These are phyloP conservation scores for Solanum lycopersicoides DNA, from an alignment of 257 asterid species.

Conservation along the genomic window DNA sequence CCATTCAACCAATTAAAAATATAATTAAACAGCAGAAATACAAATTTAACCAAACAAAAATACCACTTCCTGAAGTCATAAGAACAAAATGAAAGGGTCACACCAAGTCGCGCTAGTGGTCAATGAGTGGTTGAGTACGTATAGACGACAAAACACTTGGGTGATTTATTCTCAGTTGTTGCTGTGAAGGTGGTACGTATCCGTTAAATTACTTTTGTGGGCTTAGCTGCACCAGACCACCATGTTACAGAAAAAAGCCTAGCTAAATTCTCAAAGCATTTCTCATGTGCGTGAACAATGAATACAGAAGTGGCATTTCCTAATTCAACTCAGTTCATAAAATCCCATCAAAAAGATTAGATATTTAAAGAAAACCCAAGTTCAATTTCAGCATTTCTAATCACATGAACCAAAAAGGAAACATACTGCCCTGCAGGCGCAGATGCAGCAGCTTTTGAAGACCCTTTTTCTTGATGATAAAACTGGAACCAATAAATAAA, in stretches of 20 bases:
- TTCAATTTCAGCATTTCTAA: neutral
- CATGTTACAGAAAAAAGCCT: neutral
- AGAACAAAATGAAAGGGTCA: neutral
- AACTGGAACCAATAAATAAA: slow-evolving; percentile 76
- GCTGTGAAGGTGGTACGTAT: neutral
- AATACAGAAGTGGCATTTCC: neutral
- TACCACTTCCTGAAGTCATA: neutral
- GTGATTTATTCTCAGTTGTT: neutral
- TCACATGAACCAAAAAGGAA: neutral
- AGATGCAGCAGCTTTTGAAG: slow-evolving; percentile 74
- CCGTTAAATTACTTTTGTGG: neutral
- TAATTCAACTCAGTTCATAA: neutral
- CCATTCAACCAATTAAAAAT: neutral
- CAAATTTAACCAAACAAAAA: neutral
- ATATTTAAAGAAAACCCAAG: neutral
- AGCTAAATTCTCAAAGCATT: neutral
- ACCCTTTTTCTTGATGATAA: slow-evolving; percentile 82
- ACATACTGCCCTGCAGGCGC: slow-evolving; percentile 67
- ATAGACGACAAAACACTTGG: neutral
- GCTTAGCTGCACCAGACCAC: neutral
- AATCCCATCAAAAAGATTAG: neutral
- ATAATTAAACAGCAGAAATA: neutral
- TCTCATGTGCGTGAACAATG: neutral
- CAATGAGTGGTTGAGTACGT: neutral
- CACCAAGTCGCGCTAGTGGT: neutral